These are phyloP conservation scores for Tuber brumale DNA, from an alignment of 495 filamentous ascomycete genomes.

Conservation along the genomic window DNA sequence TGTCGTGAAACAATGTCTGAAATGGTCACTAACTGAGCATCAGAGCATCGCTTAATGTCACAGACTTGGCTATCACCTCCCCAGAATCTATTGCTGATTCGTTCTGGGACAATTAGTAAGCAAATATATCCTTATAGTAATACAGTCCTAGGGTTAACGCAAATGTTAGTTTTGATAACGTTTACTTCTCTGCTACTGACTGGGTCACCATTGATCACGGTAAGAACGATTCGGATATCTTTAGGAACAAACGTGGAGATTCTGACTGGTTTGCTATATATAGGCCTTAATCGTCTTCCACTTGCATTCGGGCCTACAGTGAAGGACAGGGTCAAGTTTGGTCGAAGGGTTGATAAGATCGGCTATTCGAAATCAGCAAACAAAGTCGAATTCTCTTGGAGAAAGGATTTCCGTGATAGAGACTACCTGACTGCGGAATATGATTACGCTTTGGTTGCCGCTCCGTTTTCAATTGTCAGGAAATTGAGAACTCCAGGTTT, in stretches of 20 bases:
- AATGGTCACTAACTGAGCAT: background rate
- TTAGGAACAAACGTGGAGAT: background rate
- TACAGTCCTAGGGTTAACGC: background rate
- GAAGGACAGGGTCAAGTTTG: slow-evolving; percentile 50
- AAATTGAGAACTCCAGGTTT: slow-evolving; percentile 43
- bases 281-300: slow-evolving; percentile 54
- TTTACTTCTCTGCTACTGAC: slow-evolving; percentile 55
- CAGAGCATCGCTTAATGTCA: slow-evolving; percentile 49
- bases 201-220: slow-evolving; percentile 61
- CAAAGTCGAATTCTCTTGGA: slow-evolving; percentile 50
- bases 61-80: slow-evolving; percentile 46
- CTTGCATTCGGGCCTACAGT: slow-evolving; percentile 57
- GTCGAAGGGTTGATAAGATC: slow-evolving; percentile 49
- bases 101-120: slow-evolving; percentile 30
- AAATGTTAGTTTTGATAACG: slow-evolving; percentile 46
- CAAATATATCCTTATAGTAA: background rate
- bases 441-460: slow-evolving; percentile 60
- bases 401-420: slow-evolving; percentile 45
- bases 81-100: slow-evolving; percentile 11
- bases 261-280: background rate
- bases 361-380: slow-evolving; percentile 44
- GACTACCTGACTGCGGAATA: slow-evolving; percentile 49
- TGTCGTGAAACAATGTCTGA: background rate
- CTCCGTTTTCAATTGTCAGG: slow-evolving; percentile 52
- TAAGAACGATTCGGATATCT: background rate